phyloP scores from a whole-genome alignment of 2,329 filamentous ascomycete genomes.

The Penicillium capsulatum region DNA sequence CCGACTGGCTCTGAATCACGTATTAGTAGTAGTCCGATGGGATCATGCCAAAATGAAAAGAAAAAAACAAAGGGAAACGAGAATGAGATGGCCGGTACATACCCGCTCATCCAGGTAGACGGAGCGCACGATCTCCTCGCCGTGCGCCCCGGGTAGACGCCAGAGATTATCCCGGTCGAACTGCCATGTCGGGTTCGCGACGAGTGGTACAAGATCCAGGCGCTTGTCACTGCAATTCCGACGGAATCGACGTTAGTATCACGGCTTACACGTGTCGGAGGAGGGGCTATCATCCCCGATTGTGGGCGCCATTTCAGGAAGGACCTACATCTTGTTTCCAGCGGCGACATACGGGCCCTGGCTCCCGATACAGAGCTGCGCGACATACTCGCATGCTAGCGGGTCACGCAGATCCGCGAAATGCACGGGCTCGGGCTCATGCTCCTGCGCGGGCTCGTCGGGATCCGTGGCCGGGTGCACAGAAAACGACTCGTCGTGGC shows the following conservation, averaged over 20 bases:
- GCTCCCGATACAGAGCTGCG: constrained; percentile 48
- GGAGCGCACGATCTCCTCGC: constrained; percentile 47
- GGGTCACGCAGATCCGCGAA: constrained; percentile 56
- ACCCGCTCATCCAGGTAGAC: constrained; percentile 45
- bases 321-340: constrained; percentile 48
- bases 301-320: too few relatives aligned
- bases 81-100: constrained; percentile 9
- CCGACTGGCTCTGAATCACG: constrained; percentile 33
- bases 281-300: too few relatives aligned
- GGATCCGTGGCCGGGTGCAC: constrained; percentile 53
- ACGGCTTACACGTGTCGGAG: neutral
- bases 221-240: constrained; percentile 33
- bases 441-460: constrained; percentile 44
- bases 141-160: constrained; percentile 46
- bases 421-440: constrained; percentile 43
- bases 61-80: too few relatives aligned
- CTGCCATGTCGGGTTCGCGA: constrained; percentile 34
- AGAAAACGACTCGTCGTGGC: constrained; percentile 59
- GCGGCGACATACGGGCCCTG: constrained; percentile 45
- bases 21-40: constrained; percentile 2
- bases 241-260: constrained; percentile 4
- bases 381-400: constrained; percentile 57
- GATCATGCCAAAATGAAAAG: too few relatives aligned
- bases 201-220: constrained; percentile 43
- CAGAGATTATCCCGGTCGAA: constrained; percentile 40